phyloP scores from a whole-genome alignment of 306 rosid species.

The Lathyrus tuberosus region DNA sequence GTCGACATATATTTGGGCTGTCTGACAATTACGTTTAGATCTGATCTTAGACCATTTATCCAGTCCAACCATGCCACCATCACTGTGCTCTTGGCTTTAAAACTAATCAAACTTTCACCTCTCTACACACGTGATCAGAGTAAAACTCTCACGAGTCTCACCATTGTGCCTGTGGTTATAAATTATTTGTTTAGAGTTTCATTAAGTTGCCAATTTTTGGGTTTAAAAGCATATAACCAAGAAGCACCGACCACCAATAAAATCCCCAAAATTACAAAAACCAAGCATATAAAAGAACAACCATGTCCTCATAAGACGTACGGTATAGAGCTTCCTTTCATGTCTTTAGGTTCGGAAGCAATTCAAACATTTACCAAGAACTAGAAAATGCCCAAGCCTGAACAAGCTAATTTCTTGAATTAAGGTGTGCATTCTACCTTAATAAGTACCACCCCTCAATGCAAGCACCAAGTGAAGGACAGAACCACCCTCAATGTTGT shows the following conservation, averaged over 20 bases:
- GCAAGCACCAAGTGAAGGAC: slow-evolving; percentile 97
- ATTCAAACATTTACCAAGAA: slow-evolving; percentile 41
- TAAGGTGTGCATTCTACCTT: slow-evolving; percentile 6
- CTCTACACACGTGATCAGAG: neutral
- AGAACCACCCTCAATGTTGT: slow-evolving; percentile 97
- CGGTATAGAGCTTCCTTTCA: slow-evolving; percentile 34
- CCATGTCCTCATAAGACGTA: slow-evolving; percentile 31
- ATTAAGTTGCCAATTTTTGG: slow-evolving; percentile 24
- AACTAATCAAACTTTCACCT: slow-evolving; percentile 7
- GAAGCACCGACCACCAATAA: slow-evolving; percentile 33
- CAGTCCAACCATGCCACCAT: neutral
- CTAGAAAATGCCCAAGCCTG: slow-evolving; percentile 34
- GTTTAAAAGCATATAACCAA: slow-evolving; percentile 37
- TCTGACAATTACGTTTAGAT: neutral
- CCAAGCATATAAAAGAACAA: slow-evolving; percentile 31
- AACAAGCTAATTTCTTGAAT: slow-evolving; percentile 25
- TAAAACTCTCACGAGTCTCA: neutral
- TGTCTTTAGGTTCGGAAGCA: slow-evolving; percentile 42
- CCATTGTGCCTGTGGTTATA: neutral
- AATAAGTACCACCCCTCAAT: slow-evolving; percentile 72
- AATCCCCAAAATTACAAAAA: slow-evolving; percentile 25
- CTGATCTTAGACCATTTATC: too few species aligned
- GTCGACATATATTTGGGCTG: too few species aligned
- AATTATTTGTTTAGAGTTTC: slow-evolving; percentile 20
- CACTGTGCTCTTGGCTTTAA: neutral